Percentiles rank a stretch among this genome's conserved stretches.
Evolutionary conservation across 495 filamentous ascomycete species (phyloP).

Genomic region (Aspergillus sparsus): DNA sequence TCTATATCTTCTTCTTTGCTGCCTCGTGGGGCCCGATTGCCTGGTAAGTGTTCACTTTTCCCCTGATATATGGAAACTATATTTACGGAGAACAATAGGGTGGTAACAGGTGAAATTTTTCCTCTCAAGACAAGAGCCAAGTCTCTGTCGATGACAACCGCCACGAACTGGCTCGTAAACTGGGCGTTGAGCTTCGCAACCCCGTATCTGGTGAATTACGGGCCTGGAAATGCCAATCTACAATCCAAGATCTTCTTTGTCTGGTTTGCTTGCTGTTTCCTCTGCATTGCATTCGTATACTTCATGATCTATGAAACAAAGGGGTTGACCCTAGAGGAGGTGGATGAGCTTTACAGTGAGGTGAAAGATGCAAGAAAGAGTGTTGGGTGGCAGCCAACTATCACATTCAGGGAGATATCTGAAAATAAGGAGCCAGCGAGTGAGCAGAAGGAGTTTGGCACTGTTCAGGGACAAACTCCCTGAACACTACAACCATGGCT

Average conservation of each 20-base stretch:
- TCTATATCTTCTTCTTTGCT: constrained; percentile 83
- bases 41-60: constrained; percentile 41
- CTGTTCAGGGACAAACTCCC: too few species aligned
- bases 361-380: too few species aligned
- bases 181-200: constrained; percentile 74
- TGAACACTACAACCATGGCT: too few species aligned
- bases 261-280: constrained; percentile 71
- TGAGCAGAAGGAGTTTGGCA: too few species aligned
- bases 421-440: too few species aligned
- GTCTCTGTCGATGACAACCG: constrained; percentile 70
- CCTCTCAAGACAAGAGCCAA: constrained; percentile 68
- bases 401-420: too few species aligned
- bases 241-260: constrained; percentile 78
- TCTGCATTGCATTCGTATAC: constrained; percentile 73
- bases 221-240: constrained; percentile 67
- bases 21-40: constrained; percentile 72
- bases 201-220: constrained; percentile 72
- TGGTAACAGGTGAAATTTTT: constrained; percentile 75
- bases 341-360: constrained; percentile 56
- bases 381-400: too few species aligned
- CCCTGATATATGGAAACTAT: neutral
- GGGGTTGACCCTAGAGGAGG: constrained; percentile 74
- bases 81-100: constrained; percentile 35
- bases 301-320: constrained; percentile 80
- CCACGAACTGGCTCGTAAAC: constrained; percentile 73